Conservation (phyloP, 306 rosid genomes). For the Quercus bicolor region DNA sequence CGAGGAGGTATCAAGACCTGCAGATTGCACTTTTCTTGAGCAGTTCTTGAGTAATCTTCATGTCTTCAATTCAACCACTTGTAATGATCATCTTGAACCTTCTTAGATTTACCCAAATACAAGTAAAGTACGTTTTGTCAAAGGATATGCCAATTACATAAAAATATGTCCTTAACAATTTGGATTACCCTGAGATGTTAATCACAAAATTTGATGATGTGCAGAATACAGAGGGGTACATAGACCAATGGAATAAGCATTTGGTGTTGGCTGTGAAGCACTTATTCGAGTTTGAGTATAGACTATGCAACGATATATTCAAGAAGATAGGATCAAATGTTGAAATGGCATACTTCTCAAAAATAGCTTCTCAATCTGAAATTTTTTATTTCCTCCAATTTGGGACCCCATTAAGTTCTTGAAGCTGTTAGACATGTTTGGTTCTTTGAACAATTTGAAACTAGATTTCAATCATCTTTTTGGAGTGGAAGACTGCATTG, state of each 20-base stretch:
- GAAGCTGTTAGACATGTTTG: constrained; percentile 65
- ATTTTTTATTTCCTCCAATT: constrained; percentile 57
- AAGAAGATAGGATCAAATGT: constrained; percentile 41
- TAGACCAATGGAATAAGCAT: constrained; percentile 63
- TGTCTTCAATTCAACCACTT: too few species aligned
- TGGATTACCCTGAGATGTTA: constrained; percentile 56
- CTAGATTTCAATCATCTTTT: constrained; percentile 60
- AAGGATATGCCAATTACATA: too few species aligned
- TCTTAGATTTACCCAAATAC: too few species aligned
- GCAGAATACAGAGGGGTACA: constrained; percentile 30
- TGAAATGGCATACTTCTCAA: constrained; percentile 43
- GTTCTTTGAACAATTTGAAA: constrained; percentile 55
- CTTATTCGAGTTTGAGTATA: constrained; percentile 46
- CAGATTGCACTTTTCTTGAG: too few species aligned
- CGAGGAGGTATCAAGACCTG: too few species aligned
- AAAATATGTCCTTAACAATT: too few species aligned
- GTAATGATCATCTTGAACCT: too few species aligned
- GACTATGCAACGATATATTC: constrained; percentile 47
- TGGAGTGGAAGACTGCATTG: constrained; percentile 48
- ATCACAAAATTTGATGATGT: constrained; percentile 31
- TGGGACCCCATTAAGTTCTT: constrained; percentile 71
- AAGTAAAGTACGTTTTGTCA: too few species aligned
- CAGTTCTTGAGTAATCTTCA: too few species aligned
- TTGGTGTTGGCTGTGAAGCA: constrained; percentile 55
- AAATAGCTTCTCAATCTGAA: constrained; percentile 51